Conservation (phyloP, 176 grass and related monocot species). For the Calamus simplicifolius region DNA sequence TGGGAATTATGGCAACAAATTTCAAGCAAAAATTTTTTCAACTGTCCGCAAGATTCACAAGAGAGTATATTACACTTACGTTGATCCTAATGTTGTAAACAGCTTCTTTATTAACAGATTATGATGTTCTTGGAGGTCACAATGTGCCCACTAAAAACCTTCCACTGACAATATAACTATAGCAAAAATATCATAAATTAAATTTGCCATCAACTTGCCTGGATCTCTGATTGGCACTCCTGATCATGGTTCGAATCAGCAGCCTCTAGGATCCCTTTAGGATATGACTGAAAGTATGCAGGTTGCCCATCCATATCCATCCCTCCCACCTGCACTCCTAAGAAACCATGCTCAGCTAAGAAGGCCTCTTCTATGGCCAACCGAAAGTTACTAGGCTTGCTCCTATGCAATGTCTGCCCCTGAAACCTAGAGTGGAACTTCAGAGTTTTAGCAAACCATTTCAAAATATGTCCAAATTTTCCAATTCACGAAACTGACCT, state of each 20-base stretch:
- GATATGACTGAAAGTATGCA: constrained; percentile 42
- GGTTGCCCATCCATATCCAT: constrained; percentile 43
- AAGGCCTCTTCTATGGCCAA: constrained; percentile 87
- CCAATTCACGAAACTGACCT: constrained; percentile 42
- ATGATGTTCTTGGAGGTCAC: too few relatives aligned
- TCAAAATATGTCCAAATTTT: constrained; percentile 3
- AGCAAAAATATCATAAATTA: too few relatives aligned
- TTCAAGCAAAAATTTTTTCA: too few relatives aligned
- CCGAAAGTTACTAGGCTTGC: constrained; percentile 68
- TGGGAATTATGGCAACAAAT: too few relatives aligned
- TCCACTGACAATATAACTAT: too few relatives aligned
- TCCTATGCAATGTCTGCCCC: constrained; percentile 62
- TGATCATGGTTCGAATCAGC: constrained; percentile 74
- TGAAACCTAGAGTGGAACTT: constrained; percentile 63
- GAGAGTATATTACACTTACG: too few relatives aligned
- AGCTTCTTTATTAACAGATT: too few relatives aligned
- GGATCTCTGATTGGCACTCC: constrained; percentile 48
- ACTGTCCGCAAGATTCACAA: too few relatives aligned
- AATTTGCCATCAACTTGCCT: constrained; percentile 31
- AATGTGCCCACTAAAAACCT: too few relatives aligned
- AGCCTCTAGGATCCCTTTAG: constrained; percentile 41
- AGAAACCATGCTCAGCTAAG: constrained; percentile 85
- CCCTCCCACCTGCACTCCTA: constrained; percentile 42
- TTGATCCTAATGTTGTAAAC: too few relatives aligned
- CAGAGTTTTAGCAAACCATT: constrained; percentile 9